Evolutionary conservation across 73 alveolate species (phyloP).

Genomic region (Stentor coeruleus): DNA sequence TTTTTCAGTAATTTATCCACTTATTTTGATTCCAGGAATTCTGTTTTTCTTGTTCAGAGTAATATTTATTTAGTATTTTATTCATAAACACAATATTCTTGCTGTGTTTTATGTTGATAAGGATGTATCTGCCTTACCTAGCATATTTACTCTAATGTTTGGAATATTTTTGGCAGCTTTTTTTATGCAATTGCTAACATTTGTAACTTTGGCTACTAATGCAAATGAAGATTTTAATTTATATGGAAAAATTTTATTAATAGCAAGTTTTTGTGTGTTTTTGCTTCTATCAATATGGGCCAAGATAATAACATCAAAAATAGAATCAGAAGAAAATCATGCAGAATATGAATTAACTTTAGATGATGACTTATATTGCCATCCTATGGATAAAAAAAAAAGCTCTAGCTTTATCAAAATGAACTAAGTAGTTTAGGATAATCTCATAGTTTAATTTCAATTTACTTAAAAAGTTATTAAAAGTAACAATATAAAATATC

Average conservation of each 20-base stretch:
- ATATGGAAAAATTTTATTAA: neutral
- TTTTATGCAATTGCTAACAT: neutral
- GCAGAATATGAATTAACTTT: neutral
- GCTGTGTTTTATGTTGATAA: neutral
- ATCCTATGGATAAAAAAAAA: neutral
- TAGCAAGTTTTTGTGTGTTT: neutral
- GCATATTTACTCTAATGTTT: neutral
- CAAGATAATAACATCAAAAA: neutral
- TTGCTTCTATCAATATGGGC: neutral
- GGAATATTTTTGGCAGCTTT: neutral
- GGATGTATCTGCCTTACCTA: neutral
- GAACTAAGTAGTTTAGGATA: no score
- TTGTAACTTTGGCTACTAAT: neutral
- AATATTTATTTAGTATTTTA: conserved; percentile 12
- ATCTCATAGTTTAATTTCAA: no score
- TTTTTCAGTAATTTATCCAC: neutral
- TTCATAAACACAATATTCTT: neutral
- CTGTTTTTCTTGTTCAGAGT: neutral
- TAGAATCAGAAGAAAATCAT: neutral
- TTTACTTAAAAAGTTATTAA: no score
- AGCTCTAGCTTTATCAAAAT: no score
- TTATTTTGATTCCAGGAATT: neutral
- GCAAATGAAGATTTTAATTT: neutral
- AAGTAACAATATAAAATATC: no score
- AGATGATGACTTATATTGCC: neutral